Evolutionary conservation across 768 basidiomycete species (phyloP).

Genomic region (Sistotremastrum niveocremeum): DNA sequence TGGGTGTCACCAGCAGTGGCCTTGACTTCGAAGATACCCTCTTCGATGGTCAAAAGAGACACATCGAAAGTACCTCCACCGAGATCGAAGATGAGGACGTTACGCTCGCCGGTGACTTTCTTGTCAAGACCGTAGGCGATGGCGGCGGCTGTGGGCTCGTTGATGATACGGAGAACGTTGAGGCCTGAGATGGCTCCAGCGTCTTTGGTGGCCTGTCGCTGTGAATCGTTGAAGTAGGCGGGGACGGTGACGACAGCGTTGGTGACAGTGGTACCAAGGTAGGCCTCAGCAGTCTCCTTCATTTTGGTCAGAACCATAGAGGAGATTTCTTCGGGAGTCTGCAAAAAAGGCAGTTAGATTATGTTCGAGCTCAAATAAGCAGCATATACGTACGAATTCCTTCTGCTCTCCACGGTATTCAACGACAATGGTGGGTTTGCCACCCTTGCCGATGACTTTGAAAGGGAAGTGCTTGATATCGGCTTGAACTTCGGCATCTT

Average conservation of each 20-base stretch:
- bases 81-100: conserved; percentile 96
- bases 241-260: conserved; percentile 96
- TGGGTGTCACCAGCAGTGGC: conserved; percentile 98
- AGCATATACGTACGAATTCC: conserved; percentile 57
- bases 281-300: conserved; percentile 97
- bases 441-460: conserved; percentile 71
- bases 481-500: conserved; percentile 71
- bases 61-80: conserved; percentile 99
- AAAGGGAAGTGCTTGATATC: conserved; percentile 91
- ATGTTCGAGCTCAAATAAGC: not conserved
- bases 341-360: conserved; percentile 18
- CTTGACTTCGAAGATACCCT: conserved; percentile 97
- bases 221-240: conserved; percentile 98
- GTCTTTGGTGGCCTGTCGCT: conserved; percentile 97
- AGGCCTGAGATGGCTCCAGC: conserved; percentile 90
- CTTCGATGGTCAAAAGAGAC: conserved; percentile 89
- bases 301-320: conserved; percentile 97
- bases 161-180: conserved; percentile 96
- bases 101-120: conserved; percentile 79
- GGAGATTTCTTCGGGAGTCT: conserved; percentile 94
- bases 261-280: conserved; percentile 69
- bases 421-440: conserved; percentile 82
- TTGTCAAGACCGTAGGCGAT: conserved; percentile 98
- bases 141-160: conserved; percentile 96
- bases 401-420: conserved; percentile 90